Percentiles rank a stretch among this genome's conserved stretches.
Conservation (phyloP, 108 stramenopile genomes). For the Cyclotella cryptica region DNA sequence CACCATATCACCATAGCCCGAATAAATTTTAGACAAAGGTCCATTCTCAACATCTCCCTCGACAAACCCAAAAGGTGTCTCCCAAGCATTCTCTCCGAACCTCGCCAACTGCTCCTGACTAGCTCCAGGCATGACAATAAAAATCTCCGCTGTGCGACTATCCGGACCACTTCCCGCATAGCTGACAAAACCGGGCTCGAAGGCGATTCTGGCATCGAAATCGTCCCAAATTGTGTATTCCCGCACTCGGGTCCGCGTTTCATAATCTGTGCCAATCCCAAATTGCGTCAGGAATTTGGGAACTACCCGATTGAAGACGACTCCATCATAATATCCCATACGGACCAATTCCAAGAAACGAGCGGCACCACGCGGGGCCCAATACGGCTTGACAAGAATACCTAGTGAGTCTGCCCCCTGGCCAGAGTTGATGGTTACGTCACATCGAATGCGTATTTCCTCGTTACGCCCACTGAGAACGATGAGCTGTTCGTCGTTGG, state of each 20-base stretch:
- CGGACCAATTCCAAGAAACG: constrained; percentile 52
- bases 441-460: constrained; percentile 35
- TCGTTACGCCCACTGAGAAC: constrained; percentile 22
- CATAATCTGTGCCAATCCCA: constrained; percentile 46
- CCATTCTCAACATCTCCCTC: constrained; percentile 62
- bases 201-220: constrained; percentile 7
- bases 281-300: constrained; percentile 77
- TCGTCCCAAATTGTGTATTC: constrained; percentile 49
- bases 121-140: constrained; percentile 75
- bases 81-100: constrained; percentile 79
- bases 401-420: constrained; percentile 16
- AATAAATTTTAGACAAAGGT: constrained; percentile 64
- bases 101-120: constrained; percentile 59
- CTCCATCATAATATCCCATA: constrained; percentile 65
- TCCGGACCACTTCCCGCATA: constrained; percentile 72
- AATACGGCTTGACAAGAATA: constrained; percentile 48
- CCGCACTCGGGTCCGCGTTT: constrained; percentile 3
- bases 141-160: constrained; percentile 80
- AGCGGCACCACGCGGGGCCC: constrained; percentile 48
- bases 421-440: constrained; percentile 18
- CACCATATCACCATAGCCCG: constrained; percentile 83
- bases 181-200: constrained; percentile 48
- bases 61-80: constrained; percentile 84
- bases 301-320: constrained; percentile 76
- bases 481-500: constrained; percentile 26